These are phyloP conservation scores for Anisodus acutangulus DNA, from an alignment of 257 asterid genomes.

Conservation along the genomic window DNA sequence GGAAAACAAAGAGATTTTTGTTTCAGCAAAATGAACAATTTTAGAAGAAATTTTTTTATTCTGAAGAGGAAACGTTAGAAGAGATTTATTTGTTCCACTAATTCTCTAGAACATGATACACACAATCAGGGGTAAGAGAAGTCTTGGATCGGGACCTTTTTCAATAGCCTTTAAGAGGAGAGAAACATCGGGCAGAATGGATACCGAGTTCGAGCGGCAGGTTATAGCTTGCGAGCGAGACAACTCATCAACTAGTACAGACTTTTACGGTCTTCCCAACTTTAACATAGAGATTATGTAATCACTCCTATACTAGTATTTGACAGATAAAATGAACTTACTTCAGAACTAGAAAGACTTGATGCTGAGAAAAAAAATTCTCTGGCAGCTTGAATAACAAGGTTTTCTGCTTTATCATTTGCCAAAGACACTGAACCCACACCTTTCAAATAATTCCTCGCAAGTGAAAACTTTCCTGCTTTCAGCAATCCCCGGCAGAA, in stretches of 20 bases:
- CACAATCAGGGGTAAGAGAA: neutral
- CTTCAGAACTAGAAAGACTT: slow-evolving; percentile 91
- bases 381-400: slow-evolving; percentile 97
- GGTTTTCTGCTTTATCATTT: slow-evolving; percentile 89
- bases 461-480: slow-evolving; percentile 91
- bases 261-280: neutral
- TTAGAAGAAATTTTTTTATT: neutral
- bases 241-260: neutral
- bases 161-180: neutral
- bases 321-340: slow-evolving; percentile 40
- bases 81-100: slow-evolving; percentile 15
- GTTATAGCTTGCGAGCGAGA: neutral
- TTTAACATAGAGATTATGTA: neutral
- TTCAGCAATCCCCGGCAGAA: slow-evolving; percentile 97
- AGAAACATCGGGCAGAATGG: slow-evolving; percentile 6
- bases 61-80: neutral
- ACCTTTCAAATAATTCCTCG: slow-evolving; percentile 95
- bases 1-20: no score
- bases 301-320: slow-evolving; percentile 11
- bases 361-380: slow-evolving; percentile 98
- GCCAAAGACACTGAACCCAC: slow-evolving; percentile 79
- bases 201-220: neutral
- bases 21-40: neutral
- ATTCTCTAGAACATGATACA: slow-evolving; percentile 2
- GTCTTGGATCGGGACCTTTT: neutral